Evolutionary conservation across 2,329 filamentous ascomycete species (phyloP), one percentile per base, ranked within the genome.

Genomic region (Paecilomyces variotii): DNA sequence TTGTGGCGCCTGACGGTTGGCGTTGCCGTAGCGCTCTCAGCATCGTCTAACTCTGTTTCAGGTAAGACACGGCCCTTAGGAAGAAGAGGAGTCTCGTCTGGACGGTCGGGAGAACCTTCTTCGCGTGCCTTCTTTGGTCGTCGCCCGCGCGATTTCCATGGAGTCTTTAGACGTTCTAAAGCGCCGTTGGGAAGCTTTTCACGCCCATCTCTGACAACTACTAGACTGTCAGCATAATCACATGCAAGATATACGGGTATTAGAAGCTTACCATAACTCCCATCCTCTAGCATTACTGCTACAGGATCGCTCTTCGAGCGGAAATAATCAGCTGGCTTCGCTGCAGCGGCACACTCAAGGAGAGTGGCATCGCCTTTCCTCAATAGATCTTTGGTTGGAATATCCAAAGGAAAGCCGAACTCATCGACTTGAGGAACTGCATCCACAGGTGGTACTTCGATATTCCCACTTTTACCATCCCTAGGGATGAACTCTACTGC

Each of bases 391-490:
- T 66, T 63, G 2, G 69, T 70, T 2, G 63, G 57, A 1, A 66
- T 62, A 30, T 74, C 65, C 28, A 67, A 58, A 1, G 76, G 74
- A 58, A 84, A 79, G 2, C 81, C 82, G 69, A 80, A 76, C 34
- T 74, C 66, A 61, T 84, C 79, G 7, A 78, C 57, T 4, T 75
- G 61, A 9, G 71, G 65, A 9, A 65, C 62, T 14, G 67, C 70
- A 58, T 75, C 67, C 35, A 73, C 61, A 12, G 70, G 61, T 14
- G 70, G 68, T 52, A 71, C 59, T 25, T 59, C 53, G 53, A 69
- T 57, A 56, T 68, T 62, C 57, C 62, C 62, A 51, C 65, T 63
- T 64, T 74, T 72, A 60, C 61, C 27, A 63, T 69, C 64, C 65
- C 71, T 70, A 56, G 70, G 62, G 56, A 64, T 58, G 27, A 72